Base-by-base conservation (phyloP, 768 basidiomycete species). In the Trametes coccinea region DNA sequence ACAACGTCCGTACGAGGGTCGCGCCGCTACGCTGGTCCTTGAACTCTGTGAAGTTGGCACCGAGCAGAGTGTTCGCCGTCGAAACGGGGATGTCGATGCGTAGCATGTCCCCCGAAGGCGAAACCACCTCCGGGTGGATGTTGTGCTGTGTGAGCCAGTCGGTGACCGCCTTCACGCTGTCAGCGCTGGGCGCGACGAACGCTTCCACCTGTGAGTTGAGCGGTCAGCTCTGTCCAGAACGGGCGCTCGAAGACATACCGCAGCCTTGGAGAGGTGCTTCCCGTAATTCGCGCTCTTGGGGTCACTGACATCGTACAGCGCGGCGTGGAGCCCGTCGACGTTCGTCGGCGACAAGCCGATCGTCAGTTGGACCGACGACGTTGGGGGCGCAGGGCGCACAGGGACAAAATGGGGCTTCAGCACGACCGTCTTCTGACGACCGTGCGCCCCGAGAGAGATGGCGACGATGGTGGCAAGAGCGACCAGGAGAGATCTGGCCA, bases 261-360 rank as follows among this genome's bases (percentile, higher is more conserved):
- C 71, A 14, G 74, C 74, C 60, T 72, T 70, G 53, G 67, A 71
- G 37, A 79, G 63, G 58, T 76, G 74, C 64, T 77, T 71, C n/a
- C 77, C 75, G 64, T 75, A 79, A 13, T 66, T 59, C 16, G 67
- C 47, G 62, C 71, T 76, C 16, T 63, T 61, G 7, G 76, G 75
- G 16, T 71, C 71, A 52, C 72, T 74, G 63, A 76, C 73, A 34
- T 70, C 73, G 44, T 66, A 60, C 5, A 76, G 67, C 10, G 62
- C 68, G 41, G 69, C 61, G 61, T 77, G 71, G 9, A 77, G 71
- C 9, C 75, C 75, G 2, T 53, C 47, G 31, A 73, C 69, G 53
- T 77, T 65, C 41, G 64, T 70, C 39, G 70, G 71, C 16, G 66
- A 62, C 33, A 77, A 65, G 7, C 68, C 75, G 46, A 77, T 63